A percentile compares a stretch with the other conserved stretches of the same genome.
Conservation (phyloP, 2,329 filamentous ascomycete genomes). For the Cladosporium sp. region DNA sequence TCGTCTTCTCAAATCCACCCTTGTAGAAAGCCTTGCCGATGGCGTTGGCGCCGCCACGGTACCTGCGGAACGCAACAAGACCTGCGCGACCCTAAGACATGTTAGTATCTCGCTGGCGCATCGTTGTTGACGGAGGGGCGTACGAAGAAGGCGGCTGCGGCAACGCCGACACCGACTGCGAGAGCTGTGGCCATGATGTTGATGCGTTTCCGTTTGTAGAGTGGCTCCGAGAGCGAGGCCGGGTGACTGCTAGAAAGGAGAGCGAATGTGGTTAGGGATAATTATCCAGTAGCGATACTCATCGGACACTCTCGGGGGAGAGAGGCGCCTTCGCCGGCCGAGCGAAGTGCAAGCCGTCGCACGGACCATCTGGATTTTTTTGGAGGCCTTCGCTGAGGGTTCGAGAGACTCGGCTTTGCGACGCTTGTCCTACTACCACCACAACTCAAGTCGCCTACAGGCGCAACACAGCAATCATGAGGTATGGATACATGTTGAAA, state of each 20-base stretch:
- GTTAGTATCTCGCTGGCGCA: constrained; percentile 2
- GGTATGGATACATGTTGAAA: constrained; percentile 1
- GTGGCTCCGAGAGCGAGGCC: not conserved
- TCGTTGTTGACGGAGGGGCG: constrained; percentile 17
- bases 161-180: constrained; percentile 55
- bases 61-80: constrained; percentile 79
- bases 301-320: constrained; percentile 4
- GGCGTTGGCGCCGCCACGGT: constrained; percentile 64
- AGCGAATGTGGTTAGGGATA: not conserved
- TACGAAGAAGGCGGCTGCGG: constrained; percentile 61
- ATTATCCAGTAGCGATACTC: not conserved
- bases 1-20: constrained; percentile 92
- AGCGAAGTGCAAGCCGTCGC: not conserved
- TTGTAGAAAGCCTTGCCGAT: constrained; percentile 94
- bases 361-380: constrained; percentile 4
- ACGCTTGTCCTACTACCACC: not conserved
- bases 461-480: constrained; percentile 14
- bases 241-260: not conserved
- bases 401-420: constrained; percentile 4
- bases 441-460: not conserved
- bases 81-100: constrained; percentile 76
- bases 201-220: not conserved
- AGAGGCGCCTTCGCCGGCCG: not conserved
- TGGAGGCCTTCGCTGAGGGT: not conserved
- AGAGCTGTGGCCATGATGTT: constrained; percentile 52